These are phyloP conservation scores for Magnolia kwangsiensis DNA, from an alignment of 164 flowering plant species.

Conservation along the genomic window DNA sequence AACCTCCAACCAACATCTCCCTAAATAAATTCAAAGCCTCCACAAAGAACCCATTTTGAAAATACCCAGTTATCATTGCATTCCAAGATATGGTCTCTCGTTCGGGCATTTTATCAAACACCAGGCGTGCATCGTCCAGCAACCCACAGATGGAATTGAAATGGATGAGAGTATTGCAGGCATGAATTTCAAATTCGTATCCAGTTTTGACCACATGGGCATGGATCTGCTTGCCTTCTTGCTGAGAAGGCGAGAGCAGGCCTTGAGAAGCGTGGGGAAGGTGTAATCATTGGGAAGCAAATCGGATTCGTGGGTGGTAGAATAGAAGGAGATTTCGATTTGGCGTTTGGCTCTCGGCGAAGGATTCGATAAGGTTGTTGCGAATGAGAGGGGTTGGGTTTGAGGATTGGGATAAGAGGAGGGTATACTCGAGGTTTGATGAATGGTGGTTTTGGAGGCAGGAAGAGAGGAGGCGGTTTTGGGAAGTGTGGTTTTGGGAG, in stretches of 20 bases:
- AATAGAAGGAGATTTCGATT: slow-evolving; percentile 16
- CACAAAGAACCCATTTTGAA: no score
- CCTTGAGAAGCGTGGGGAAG: slow-evolving; percentile 15
- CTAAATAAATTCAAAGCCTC: no score
- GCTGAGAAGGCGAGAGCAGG: slow-evolving; percentile 11
- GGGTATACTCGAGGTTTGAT: slow-evolving; percentile 13
- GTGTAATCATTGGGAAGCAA: slow-evolving; percentile 14
- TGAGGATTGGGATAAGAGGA: slow-evolving; percentile 7
- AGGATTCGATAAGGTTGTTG: slow-evolving; percentile 11
- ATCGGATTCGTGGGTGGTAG: slow-evolving; percentile 7
- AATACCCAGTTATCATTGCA: no score
- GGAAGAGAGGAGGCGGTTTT: slow-evolving; percentile 12
- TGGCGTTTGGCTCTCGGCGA: slow-evolving; percentile 9
- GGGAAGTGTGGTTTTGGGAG: slow-evolving; percentile 4
- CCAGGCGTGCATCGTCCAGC: no score
- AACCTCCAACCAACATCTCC: no score
- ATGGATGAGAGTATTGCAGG: slow-evolving; percentile 53
- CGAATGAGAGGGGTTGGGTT: slow-evolving; percentile 10
- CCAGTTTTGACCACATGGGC: slow-evolving; percentile 17
- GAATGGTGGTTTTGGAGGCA: slow-evolving; percentile 4
- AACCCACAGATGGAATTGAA: not conserved
- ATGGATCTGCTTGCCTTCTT: slow-evolving; percentile 18
- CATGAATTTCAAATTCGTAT: slow-evolving; percentile 14
- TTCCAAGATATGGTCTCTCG: no score
- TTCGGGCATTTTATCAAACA: no score